Base-by-base conservation (phyloP, 371 early-diverging fungal genomes). In the Apophysomyces elegans region DNA sequence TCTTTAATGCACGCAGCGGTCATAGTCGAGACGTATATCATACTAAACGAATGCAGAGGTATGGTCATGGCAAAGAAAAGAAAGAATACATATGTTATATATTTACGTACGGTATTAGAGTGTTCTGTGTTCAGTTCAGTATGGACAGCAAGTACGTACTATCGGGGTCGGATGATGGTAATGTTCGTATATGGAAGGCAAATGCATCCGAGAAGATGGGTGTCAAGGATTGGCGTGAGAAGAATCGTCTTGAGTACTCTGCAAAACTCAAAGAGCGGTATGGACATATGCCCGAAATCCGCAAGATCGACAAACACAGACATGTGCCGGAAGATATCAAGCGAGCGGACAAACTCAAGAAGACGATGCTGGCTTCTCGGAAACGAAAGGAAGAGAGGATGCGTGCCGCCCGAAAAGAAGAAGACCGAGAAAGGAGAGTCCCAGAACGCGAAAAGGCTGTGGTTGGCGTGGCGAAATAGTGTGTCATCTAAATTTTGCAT, bases 121-220 rank as follows among this genome's bases (percentile, higher is more conserved):
- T 98, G 35, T 97, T 97, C 76, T 91, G 94, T 44, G 95, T 98
- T 35, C 90, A 91, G 65, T 99, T 88, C 80, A 90, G 91, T 50
- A 95, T 95, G 93, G 99, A 99, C 79, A 88, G 89, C 76, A 94
- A 96, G 66, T 99, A 88, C 73, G 93, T 99, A n/a, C 75, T 99
- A 8, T 95, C 96, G 2, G 99, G 99, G 26, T 94, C 94, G 50
- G 99, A 99, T 76, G 99, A 99, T 78, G 98, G 98, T 68, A 98
- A 95, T 74, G 83, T 99, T 65, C 91, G 99, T 58, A 65, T 99
- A 58, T 99, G 99, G 99, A 98, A 96, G 80, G 91, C 97, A 2
- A 83, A 91, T 16, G 98, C 98, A 4, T 88, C 91, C 5, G 94
- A 95, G 67, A 94, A 94, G 76, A 75, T 95, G 65, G 96, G 96